phyloP scores from a whole-genome alignment of 495 filamentous ascomycete genomes.

The Bryoglossum gracile region DNA sequence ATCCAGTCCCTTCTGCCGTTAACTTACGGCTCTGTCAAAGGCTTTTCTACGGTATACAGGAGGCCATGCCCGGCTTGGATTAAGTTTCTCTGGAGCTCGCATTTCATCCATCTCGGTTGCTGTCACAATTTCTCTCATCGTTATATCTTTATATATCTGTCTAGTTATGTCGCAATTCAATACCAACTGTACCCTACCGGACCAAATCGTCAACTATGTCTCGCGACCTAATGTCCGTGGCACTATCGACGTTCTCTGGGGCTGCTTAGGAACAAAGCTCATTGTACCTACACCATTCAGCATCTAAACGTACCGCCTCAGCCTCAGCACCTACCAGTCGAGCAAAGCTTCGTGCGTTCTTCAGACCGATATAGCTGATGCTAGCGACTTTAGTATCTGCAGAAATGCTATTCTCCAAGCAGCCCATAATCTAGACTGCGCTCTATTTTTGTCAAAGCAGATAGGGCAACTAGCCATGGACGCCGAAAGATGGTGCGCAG shows the following conservation, averaged over 20 bases:
- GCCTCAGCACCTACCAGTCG: neutral
- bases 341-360: neutral
- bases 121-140: no score
- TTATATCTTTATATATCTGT: no score
- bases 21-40: no score
- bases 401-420: neutral
- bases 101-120: no score
- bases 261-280: neutral
- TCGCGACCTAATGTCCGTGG: neutral
- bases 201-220: neutral
- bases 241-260: neutral
- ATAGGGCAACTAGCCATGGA: neutral
- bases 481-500: neutral
- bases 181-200: neutral
- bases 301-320: neutral
- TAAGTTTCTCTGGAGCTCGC: no score
- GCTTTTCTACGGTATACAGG: no score
- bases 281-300: neutral
- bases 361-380: neutral
- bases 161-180: slow-evolving; percentile 1
- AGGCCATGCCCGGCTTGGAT: no score
- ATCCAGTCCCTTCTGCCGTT: no score
- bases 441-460: neutral
- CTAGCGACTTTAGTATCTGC: neutral
- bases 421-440: neutral